Conservation (phyloP, 2,329 filamentous ascomycete species). For the Diplodia seriata region DNA sequence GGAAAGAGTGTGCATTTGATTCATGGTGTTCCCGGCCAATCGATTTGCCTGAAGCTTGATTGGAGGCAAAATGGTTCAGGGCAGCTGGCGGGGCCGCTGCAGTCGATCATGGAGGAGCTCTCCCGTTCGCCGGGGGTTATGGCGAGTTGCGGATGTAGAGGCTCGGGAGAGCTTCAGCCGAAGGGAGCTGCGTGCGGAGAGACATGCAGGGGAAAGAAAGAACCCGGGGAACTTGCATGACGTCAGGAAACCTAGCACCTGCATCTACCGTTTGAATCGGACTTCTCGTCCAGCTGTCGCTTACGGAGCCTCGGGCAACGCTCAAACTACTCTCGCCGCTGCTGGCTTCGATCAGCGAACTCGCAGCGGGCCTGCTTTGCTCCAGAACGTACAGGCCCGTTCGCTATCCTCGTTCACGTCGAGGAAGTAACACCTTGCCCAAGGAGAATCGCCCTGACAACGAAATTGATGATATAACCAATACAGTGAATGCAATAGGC, state of each 20-base stretch:
- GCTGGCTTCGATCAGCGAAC: no score
- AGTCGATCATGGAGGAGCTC: conserved; percentile 24
- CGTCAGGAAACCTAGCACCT: conserved; percentile 1
- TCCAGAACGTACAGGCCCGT: no score
- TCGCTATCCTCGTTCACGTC: no score
- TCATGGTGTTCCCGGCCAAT: background rate
- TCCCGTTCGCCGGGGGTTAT: background rate
- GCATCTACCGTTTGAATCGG: no score
- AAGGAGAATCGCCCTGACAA: no score
- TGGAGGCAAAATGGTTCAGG: conserved; percentile 23
- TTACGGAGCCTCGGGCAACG: background rate
- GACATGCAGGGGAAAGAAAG: conserved; percentile 1
- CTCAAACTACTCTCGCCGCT: no score
- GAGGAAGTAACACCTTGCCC: no score
- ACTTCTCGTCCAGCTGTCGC: no score
- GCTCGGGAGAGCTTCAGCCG: conserved; percentile 23
- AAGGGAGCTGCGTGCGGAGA: conserved; percentile 19
- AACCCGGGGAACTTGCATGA: conserved; percentile 29
- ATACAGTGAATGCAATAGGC: no score
- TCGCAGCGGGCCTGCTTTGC: no score
- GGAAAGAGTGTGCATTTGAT: conserved; percentile 8
- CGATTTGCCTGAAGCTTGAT: background rate
- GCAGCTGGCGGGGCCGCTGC: conserved; percentile 5
- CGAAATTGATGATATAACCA: no score
- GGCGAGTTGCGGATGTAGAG: conserved; percentile 2